Evolutionary conservation across 192 early-diverging fungal species (phyloP), one percentile per base, ranked within the genome.

Genomic region (Allomyces arbusculus): DNA sequence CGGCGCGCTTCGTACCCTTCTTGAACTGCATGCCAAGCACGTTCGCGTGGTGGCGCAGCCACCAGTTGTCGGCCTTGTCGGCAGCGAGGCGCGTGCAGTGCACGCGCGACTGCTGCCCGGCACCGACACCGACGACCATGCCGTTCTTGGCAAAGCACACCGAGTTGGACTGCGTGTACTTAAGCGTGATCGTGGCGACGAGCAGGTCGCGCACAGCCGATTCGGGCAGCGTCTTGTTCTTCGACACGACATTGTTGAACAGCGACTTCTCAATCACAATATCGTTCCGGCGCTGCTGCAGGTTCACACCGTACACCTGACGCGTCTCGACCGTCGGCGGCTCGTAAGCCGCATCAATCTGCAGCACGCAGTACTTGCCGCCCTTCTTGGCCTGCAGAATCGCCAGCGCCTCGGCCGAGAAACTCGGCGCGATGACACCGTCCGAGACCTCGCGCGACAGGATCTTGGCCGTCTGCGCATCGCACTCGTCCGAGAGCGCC

Each of bases 11-110:
- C 69, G 86, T 80, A 20, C 75, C 76, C 71, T 84, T 79, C 72
- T 91, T 89, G 75, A 98, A 98, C 64, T 85, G 72, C 74, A 98
- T 85, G 63, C 68, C 87, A 55, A 97, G 79, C 40, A 97, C 91
- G 73, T 86, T 87, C 70, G 94, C 92, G 79, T 98, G 94, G 74
- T 97, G 93, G 65, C 95, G 87, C 77, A 89, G 72, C 92, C 93
- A 97, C 91, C 91, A 95, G 85, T 93, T 94, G 72, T 98, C 93
- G 44, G 92, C 93, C 85, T 98, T 98, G 69, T 98, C 95, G 70
- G 92, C 93, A n/a, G 95, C 95, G 64, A 98, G 83, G 64, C 95
- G 87, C 10, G 93, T 96, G 82, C 92, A 97, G 82, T 97, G 95
- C 62, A 99, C 95, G 68, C 95, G 89, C 55, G 90, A 92, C 80